These are phyloP conservation scores for Chlamydomonas reinhardtii DNA, from an alignment of 163 green algal genomes.

Conservation along the genomic window DNA sequence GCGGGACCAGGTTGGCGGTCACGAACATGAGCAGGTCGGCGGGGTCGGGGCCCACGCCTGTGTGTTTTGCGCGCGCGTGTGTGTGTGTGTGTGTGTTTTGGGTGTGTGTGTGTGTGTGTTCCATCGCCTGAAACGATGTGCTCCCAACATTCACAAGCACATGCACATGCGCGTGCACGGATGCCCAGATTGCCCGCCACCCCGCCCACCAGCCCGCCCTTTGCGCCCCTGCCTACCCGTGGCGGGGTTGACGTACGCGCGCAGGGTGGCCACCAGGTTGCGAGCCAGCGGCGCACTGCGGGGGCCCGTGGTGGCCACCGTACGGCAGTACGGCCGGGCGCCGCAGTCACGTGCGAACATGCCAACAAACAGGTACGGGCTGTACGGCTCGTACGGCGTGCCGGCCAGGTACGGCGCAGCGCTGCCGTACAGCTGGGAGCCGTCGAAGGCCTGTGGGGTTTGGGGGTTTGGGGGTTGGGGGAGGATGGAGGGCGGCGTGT, in stretches of 20 bases:
- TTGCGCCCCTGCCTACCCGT: constrained; percentile 2
- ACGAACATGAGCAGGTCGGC: constrained; percentile 41
- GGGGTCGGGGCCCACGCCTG: constrained; percentile 41
- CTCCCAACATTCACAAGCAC: too few species aligned
- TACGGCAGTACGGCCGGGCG: not conserved
- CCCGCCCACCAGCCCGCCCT: too few species aligned
- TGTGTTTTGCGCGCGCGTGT: not conserved
- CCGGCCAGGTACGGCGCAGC: constrained; percentile 26
- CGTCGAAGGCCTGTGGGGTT: constrained; percentile 25
- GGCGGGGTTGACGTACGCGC: constrained; percentile 36
- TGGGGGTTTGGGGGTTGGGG: too few species aligned
- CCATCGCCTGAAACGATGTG: too few species aligned
- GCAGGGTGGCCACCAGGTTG: constrained; percentile 27
- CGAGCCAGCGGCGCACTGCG: constrained; percentile 32
- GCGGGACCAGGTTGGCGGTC: constrained; percentile 8
- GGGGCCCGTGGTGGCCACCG: constrained; percentile 24
- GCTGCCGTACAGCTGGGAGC: constrained; percentile 38
- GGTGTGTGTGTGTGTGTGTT: not conserved
- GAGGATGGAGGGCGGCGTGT: too few species aligned
- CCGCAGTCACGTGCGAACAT: constrained; percentile 42
- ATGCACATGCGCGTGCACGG: not conserved
- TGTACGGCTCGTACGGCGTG: constrained; percentile 34
- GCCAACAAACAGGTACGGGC: constrained; percentile 31
- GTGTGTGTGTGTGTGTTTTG: too few species aligned
- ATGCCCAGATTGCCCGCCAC: not conserved